Percentiles rank a stretch among this genome's conserved stretches.
Conservation (phyloP, 2,329 filamentous ascomycete species). For the Raffaelea deltoideospora region DNA sequence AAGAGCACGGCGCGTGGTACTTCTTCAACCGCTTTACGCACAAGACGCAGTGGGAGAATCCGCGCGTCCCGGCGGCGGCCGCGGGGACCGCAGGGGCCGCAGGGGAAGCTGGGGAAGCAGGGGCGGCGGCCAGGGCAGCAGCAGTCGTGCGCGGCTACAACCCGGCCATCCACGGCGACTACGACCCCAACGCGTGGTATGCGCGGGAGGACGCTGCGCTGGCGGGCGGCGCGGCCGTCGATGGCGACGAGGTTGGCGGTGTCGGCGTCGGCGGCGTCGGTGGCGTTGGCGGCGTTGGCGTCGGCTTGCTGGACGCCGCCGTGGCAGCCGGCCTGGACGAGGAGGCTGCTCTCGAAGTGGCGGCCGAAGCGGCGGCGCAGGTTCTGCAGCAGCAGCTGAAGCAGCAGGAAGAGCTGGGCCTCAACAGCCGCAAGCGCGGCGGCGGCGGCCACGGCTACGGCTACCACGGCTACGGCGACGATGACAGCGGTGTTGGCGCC, state of each 20-base stretch:
- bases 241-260: slow-evolving; percentile 17
- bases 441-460: too few species aligned
- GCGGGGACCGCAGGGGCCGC: slow-evolving; percentile 13
- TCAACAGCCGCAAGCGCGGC: too few species aligned
- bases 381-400: too few species aligned
- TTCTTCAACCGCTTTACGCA: slow-evolving; percentile 71
- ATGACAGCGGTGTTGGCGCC: slow-evolving; percentile 12
- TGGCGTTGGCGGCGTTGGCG: slow-evolving; percentile 19
- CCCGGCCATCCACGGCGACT: slow-evolving; percentile 88
- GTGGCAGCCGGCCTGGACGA: too few species aligned
- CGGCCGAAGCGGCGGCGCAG: too few species aligned
- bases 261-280: slow-evolving; percentile 21
- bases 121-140: slow-evolving; percentile 15
- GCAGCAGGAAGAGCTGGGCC: too few species aligned
- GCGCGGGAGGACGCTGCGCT: slow-evolving; percentile 46
- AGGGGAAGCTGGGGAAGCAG: slow-evolving; percentile 11
- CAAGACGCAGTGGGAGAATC: slow-evolving; percentile 70
- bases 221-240: slow-evolving; percentile 10
- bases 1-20: slow-evolving; percentile 52
- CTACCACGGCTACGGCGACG: too few species aligned
- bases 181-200: slow-evolving; percentile 93
- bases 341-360: too few species aligned
- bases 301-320: slow-evolving; percentile 33
- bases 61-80: slow-evolving; percentile 47
- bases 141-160: slow-evolving; percentile 58